Evolutionary conservation across 179 eudicot species (phyloP), one percentile per base, ranked within the genome.

Genomic region (Drosera spatulata): DNA sequence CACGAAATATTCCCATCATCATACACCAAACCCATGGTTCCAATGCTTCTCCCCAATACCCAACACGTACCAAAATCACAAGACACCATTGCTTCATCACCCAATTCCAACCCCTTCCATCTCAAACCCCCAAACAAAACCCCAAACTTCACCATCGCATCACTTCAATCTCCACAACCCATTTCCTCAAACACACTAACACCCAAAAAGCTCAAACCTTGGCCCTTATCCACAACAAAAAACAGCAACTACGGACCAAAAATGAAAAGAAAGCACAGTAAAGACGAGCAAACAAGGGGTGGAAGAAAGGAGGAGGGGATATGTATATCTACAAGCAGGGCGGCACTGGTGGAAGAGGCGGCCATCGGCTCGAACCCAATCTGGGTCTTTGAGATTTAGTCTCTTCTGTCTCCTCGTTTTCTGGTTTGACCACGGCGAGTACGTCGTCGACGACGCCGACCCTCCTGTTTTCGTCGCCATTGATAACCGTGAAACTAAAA

Each of bases 301-400:
- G 33, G 50, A 51, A 53, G 33, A 54, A 38, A 48, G 22, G 33
- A 65, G 80, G 61, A n/a, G n/a, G n/a, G n/a, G n/a, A n/a, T n/a
- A n/a, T n/a, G n/a, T n/a, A n/a, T n/a, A n/a, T n/a, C n/a, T 75
- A 88, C 96, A 85, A 50, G 98, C 98, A 71, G 97, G 96, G 38
- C 96, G 73, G 73, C 98, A 91, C 73, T 88, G 87, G 75, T 76
- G 87, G 74, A 84, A 69, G 64, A 70, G 78, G 48, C 98, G 96
- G 49, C 84, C 85, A 48, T 91, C 98, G 12, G 89, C 72, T 15
- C 98, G 88, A 58, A 80, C 75, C 71, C 79, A 85, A 73, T 68
- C 81, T 11, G 83, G 74, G 61, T 79, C 84, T 13, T 69, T 67
- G 48, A 73, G 45, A 61, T 69, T 68, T 41, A 81, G 76, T 49